Percentiles rank a stretch among this genome's conserved stretches.
Conservation (phyloP, 202 grass and related monocot genomes). For the Setaria viridis region DNA sequence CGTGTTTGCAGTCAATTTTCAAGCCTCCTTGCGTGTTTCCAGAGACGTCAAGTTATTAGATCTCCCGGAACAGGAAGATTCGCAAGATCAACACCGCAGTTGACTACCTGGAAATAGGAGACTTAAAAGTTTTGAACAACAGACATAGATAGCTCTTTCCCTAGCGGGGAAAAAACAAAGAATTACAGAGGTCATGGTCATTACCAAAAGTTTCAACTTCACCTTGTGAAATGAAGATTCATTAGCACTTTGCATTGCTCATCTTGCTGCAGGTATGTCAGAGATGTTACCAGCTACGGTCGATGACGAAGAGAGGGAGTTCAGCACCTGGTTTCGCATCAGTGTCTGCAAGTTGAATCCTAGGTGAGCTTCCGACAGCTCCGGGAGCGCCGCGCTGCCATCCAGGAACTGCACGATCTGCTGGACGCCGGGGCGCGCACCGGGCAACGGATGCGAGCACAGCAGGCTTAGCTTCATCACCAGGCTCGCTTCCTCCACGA, state of each 20-base stretch:
- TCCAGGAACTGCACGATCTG: conserved; percentile 57
- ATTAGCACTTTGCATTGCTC: neutral
- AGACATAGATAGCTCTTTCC: neutral
- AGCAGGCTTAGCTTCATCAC: conserved; percentile 46
- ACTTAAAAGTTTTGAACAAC: neutral
- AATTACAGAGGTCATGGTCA: neutral
- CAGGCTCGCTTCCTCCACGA: conserved; percentile 13
- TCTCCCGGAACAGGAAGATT: neutral
- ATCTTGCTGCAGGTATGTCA: conserved; percentile 43
- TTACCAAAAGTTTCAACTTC: neutral
- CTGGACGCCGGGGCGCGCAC: conserved; percentile 47
- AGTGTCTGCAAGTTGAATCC: conserved; percentile 27
- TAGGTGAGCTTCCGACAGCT: conserved; percentile 34
- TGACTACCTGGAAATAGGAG: neutral
- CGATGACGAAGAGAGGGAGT: neutral
- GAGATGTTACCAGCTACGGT: conserved; percentile 48
- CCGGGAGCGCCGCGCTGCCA: conserved; percentile 30
- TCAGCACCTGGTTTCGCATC: conserved; percentile 24
- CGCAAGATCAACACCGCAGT: neutral
- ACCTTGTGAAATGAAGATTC: neutral
- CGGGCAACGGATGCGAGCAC: conserved; percentile 54
- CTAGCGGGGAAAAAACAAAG: neutral
- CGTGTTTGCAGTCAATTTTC: neutral
- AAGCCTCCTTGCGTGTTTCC: neutral
- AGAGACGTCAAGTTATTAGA: neutral